Evolutionary conservation across 2,329 filamentous ascomycete genomes (phyloP).

Genomic region (Trichoderma arundinaceum): DNA sequence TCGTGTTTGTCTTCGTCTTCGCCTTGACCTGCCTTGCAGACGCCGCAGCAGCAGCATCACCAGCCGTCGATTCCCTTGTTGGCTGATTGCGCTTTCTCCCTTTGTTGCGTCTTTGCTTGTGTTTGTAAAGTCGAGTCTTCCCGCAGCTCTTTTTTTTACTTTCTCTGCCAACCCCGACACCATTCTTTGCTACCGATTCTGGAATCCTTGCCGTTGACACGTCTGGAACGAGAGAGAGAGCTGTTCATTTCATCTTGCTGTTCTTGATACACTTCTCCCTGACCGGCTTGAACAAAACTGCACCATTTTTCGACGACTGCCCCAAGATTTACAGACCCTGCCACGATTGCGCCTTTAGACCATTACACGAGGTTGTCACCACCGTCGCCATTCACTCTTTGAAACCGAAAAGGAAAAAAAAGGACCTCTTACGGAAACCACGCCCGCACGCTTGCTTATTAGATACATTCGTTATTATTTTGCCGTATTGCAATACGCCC

Average conservation of each 20-base stretch:
- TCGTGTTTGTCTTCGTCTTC: slow-evolving; percentile 33
- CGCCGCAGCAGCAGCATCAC: slow-evolving; percentile 27
- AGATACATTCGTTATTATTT: slow-evolving; percentile 23
- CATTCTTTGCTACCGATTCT: slow-evolving; percentile 37
- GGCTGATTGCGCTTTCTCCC: slow-evolving; percentile 23
- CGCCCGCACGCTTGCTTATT: slow-evolving; percentile 11
- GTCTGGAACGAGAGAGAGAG: slow-evolving; percentile 44
- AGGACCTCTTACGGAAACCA: background rate
- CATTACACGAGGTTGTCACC: slow-evolving; percentile 13
- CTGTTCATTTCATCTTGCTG: slow-evolving; percentile 30
- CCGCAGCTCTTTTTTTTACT: slow-evolving; percentile 12
- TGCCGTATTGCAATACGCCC: slow-evolving; percentile 15
- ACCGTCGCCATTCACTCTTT: slow-evolving; percentile 24
- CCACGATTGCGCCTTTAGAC: slow-evolving; percentile 21
- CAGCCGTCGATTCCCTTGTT: slow-evolving; percentile 20
- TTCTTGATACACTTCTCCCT: background rate
- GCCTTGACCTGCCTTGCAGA: slow-evolving; percentile 25
- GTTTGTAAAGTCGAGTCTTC: slow-evolving; percentile 27
- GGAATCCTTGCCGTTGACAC: slow-evolving; percentile 39
- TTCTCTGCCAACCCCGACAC: slow-evolving; percentile 29
- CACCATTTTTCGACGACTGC: slow-evolving; percentile 24
- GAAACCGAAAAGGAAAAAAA: slow-evolving; percentile 1
- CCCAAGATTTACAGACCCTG: background rate
- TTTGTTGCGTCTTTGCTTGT: slow-evolving; percentile 28
- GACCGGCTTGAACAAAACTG: slow-evolving; percentile 15